phyloP scores from a whole-genome alignment of 768 basidiomycete genomes.

The Clavaria fumosa region DNA sequence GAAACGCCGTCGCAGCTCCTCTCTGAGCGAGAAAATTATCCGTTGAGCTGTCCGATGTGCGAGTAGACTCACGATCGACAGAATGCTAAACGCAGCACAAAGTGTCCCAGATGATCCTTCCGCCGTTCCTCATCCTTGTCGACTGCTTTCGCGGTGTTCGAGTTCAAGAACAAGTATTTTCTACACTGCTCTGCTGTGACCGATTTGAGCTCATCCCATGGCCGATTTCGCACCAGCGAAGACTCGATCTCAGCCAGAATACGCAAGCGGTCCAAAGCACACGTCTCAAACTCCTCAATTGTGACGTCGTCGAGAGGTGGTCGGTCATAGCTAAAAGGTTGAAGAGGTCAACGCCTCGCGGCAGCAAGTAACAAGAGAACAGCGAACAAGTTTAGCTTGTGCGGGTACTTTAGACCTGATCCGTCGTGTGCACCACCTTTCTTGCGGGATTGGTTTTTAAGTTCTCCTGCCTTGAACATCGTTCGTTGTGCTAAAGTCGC shows the following conservation, averaged over 20 bases:
- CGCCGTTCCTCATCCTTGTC: constrained; percentile 49
- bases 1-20: constrained; percentile 79
- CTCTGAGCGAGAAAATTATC: constrained; percentile 30
- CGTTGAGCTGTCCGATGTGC: not conserved
- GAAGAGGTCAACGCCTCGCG: constrained; percentile 6
- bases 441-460: not conserved
- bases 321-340: constrained; percentile 52
- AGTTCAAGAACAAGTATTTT: constrained; percentile 63
- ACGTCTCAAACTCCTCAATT: constrained; percentile 88
- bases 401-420: constrained; percentile 35
- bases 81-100: constrained; percentile 86
- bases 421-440: constrained; percentile 10
- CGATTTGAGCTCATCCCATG: constrained; percentile 60
- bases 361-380: constrained; percentile 2
- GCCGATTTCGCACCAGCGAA: constrained; percentile 65
- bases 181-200: constrained; percentile 48
- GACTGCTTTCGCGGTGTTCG: constrained; percentile 31
- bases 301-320: constrained; percentile 84
- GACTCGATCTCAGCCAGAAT: constrained; percentile 87
- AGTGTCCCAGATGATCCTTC: constrained; percentile 84
- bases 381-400: constrained; percentile 67
- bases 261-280: constrained; percentile 75
- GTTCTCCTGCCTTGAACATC: constrained; percentile 5
- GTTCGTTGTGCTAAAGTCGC: no score
- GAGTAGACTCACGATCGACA: constrained; percentile 72